phyloP scores from a whole-genome alignment of 2,329 filamentous ascomycete genomes.

The Fusarium coicis region DNA sequence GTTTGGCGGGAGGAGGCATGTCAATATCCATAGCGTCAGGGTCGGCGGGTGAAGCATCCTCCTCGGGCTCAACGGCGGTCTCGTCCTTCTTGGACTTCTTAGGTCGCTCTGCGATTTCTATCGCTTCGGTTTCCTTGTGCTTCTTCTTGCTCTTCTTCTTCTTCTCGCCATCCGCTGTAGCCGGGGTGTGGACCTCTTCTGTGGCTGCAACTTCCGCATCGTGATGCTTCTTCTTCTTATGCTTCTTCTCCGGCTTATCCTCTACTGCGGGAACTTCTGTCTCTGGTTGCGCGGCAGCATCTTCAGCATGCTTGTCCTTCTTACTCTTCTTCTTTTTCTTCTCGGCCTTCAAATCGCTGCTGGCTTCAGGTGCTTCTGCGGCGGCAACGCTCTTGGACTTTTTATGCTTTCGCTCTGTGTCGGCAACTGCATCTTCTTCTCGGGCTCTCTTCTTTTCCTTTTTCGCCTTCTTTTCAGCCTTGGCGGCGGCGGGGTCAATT shows the following conservation, averaged over 20 bases:
- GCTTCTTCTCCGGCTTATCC: constrained; percentile 44
- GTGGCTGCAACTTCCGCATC: constrained; percentile 26
- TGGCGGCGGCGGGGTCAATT: constrained; percentile 46
- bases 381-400: constrained; percentile 60
- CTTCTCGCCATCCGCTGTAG: constrained; percentile 33
- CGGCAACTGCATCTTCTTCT: constrained; percentile 54
- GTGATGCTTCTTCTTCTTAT: constrained; percentile 48
- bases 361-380: constrained; percentile 34
- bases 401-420: constrained; percentile 60
- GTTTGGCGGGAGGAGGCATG: constrained; percentile 44
- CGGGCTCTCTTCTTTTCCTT: constrained; percentile 59
- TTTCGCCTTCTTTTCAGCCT: constrained; percentile 54
- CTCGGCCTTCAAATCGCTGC: constrained; percentile 47
- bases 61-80: constrained; percentile 9
- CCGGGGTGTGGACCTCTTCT: constrained; percentile 18
- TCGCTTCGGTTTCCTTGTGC: constrained; percentile 36
- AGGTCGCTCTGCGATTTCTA: constrained; percentile 36
- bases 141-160: constrained; percentile 48
- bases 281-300: constrained; percentile 13
- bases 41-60: constrained; percentile 32
- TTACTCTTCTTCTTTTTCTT: constrained; percentile 48
- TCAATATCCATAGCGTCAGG: constrained; percentile 56
- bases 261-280: constrained; percentile 13
- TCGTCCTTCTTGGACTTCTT: constrained; percentile 47
- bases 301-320: constrained; percentile 42